Evolutionary conservation across 2,329 filamentous ascomycete species (phyloP).

Genomic region (Stylonectria norvegica): DNA sequence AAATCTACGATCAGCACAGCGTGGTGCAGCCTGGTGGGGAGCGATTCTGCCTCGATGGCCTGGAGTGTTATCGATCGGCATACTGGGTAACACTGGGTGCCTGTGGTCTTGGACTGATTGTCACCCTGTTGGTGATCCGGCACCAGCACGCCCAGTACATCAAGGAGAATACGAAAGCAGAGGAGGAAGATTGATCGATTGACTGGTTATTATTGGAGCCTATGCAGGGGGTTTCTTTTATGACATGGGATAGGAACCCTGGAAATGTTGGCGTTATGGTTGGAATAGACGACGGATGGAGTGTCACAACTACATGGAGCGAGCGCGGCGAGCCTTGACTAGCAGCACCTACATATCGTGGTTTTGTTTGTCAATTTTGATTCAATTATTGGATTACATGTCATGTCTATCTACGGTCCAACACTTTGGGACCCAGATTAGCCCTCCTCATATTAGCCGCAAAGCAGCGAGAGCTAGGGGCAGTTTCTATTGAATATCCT

Average conservation of each 20-base stretch:
- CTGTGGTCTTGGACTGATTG: constrained; percentile 63
- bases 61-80: constrained; percentile 75
- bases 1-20: constrained; percentile 78
- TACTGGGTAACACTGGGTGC: constrained; percentile 76
- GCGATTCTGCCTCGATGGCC: constrained; percentile 70
- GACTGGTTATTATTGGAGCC: too few relatives aligned
- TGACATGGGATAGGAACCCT: too few relatives aligned
- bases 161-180: constrained; percentile 36
- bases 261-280: too few relatives aligned
- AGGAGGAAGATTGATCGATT: constrained; percentile 34
- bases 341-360: constrained; percentile 2
- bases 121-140: constrained; percentile 69
- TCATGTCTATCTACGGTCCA: constrained; percentile 9
- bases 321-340: too few relatives aligned
- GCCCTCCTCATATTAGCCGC: constrained; percentile 1
- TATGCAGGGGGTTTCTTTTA: too few relatives aligned
- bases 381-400: constrained; percentile 18
- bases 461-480: background rate
- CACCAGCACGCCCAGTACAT: constrained; percentile 47
- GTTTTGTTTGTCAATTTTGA: constrained; percentile 3
- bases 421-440: constrained; percentile 9
- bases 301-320: too few relatives aligned
- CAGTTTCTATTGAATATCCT: constrained; percentile 6
- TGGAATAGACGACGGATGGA: too few relatives aligned
- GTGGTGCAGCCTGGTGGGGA: constrained; percentile 65